phyloP scores from a whole-genome alignment of 805 yeast genomes.

The Ogataea methylovora region DNA sequence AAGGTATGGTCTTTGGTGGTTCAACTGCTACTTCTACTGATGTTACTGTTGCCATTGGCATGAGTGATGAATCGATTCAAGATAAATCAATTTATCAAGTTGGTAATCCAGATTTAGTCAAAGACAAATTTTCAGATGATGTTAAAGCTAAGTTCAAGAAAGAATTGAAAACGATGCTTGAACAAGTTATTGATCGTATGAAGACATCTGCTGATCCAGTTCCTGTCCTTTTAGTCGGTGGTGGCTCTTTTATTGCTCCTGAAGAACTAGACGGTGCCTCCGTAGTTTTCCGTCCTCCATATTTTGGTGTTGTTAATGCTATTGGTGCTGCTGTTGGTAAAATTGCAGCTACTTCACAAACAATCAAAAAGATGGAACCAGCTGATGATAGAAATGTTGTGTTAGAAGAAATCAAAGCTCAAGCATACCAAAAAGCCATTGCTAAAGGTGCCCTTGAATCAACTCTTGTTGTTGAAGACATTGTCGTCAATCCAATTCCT shows the following conservation, averaged over 20 bases:
- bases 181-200: conserved; percentile 31
- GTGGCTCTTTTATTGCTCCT: conserved; percentile 36
- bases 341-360: conserved; percentile 20
- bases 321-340: conserved; percentile 38
- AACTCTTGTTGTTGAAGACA: conserved; percentile 13
- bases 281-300: conserved; percentile 28
- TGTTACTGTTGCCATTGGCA: conserved; percentile 21
- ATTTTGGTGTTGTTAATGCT: conserved; percentile 33
- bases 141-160: conserved; percentile 6
- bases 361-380: conserved; percentile 4
- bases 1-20: conserved; percentile 32
- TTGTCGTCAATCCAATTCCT: conserved; percentile 17
- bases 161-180: conserved; percentile 23
- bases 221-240: conserved; percentile 37
- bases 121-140: conserved; percentile 8
- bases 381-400: conserved; percentile 9
- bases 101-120: conserved; percentile 8
- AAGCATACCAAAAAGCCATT: conserved; percentile 5
- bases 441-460: conserved; percentile 12
- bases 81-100: conserved; percentile 13
- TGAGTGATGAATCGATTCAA: conserved; percentile 8
- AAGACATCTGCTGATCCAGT: conserved; percentile 34
- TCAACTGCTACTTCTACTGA: conserved; percentile 30
- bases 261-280: conserved; percentile 28
- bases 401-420: conserved; percentile 5